Evolutionary conservation across 2,329 filamentous ascomycete species (phyloP), one percentile per base, ranked within the genome.

Genomic region (Diatrype stigma): DNA sequence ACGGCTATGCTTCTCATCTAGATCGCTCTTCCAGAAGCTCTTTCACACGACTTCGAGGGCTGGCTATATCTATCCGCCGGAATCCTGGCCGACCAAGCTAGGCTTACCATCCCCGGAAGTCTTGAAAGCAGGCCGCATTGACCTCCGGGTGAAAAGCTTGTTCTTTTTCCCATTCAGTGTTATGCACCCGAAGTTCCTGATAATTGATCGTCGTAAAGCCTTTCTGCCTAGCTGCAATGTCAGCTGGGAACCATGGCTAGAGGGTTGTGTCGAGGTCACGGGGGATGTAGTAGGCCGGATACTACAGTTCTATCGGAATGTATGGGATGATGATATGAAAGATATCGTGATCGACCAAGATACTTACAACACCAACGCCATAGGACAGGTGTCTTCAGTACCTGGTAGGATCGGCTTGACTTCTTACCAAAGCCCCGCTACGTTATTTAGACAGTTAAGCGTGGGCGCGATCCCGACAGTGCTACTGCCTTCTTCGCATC

Each of bases 191-290:
- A 95, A 95, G 62, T 93, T 89, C 59, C 76, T 93, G 35, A 76
- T 94, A 14, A 68, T 93, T 1, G 90, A 95, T 64, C 78, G 85
- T 1, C 67, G 73, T 30, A 75, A 71, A 2, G 86, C 86, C 0
- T 85, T 86, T 60, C 67, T 94, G 10, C 89, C 89, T 0, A 90
- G 86, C 60, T 92, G 88, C 67, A 95, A 95, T 60, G 82, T 95
- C 4, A 91, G 87, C 62, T 94, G 87, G 87, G 90, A 94, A 67
- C 70, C 82, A n/a, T 95, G 90, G 90, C 85, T 93, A 23, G 90
- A 95, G 66, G 87, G 86, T 0, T 89, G 85, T 50, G 71, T 93
- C 3, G 81, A 84, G 49, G 68, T 93, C 11, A 74, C 75, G 6
- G 89, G 88, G 0, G 73, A 76, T 0, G 74, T 86, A 0, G 81